Evolutionary conservation across 1,284 basidiomycete species (phyloP).

Genomic region (Cystobasidium slooffiae): DNA sequence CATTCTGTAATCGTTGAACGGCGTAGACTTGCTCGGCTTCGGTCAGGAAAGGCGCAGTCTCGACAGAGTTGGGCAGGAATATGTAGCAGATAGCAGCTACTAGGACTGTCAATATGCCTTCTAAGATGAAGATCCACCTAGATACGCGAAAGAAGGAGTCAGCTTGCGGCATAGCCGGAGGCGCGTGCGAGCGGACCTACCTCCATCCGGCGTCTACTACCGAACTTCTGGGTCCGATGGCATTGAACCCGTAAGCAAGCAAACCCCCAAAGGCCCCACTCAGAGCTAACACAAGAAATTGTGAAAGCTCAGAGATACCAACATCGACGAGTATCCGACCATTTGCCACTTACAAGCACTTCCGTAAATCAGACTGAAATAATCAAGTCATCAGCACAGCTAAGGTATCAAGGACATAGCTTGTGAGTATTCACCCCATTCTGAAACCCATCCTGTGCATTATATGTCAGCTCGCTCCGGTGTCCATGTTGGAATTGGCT

Average conservation of each 20-base stretch:
- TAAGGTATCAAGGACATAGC: no score
- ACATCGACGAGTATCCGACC: not conserved
- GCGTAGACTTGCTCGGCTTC: slow-evolving; percentile 44
- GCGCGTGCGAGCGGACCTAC: not conserved
- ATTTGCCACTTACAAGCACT: slow-evolving; percentile 42
- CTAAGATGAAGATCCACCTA: slow-evolving; percentile 45
- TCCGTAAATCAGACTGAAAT: slow-evolving; percentile 43
- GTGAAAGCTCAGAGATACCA: not conserved
- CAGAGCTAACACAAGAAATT: not conserved
- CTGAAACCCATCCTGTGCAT: slow-evolving; percentile 47
- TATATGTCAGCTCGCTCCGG: not conserved
- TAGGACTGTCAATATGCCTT: slow-evolving; percentile 48
- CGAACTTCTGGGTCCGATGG: slow-evolving; percentile 48
- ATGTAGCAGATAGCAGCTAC: slow-evolving; percentile 44
- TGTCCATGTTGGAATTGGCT: not conserved
- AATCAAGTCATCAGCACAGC: no score
- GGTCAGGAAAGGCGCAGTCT: slow-evolving; percentile 45
- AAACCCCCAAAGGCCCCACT: slow-evolving; percentile 46
- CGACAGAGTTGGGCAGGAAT: slow-evolving; percentile 46
- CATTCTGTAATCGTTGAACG: slow-evolving; percentile 42
- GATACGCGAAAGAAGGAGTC: not conserved
- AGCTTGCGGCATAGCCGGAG: not conserved
- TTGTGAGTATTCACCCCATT: slow-evolving; percentile 44
- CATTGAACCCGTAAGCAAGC: slow-evolving; percentile 50
- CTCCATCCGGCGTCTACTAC: slow-evolving; percentile 44